These are phyloP conservation scores for Immersiporthe knoxdaviesiana DNA, from an alignment of 2,329 filamentous ascomycete species.

Conservation along the genomic window DNA sequence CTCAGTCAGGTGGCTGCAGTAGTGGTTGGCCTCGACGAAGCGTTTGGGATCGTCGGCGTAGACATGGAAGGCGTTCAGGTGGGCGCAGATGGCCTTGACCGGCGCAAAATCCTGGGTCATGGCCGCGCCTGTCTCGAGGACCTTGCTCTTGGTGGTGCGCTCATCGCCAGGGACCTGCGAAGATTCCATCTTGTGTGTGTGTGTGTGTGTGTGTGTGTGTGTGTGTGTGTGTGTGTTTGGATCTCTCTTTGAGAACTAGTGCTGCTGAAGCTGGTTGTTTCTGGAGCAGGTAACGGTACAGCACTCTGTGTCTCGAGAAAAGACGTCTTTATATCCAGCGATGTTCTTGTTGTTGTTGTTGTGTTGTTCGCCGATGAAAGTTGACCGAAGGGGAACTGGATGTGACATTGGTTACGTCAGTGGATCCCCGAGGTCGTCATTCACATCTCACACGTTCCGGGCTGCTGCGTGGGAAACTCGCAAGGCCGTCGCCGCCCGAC, in stretches of 20 bases:
- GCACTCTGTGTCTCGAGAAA: background rate
- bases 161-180: slow-evolving; percentile 46
- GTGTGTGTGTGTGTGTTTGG: background rate
- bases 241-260: background rate
- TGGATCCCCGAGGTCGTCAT: background rate
- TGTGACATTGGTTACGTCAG: background rate
- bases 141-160: slow-evolving; percentile 57
- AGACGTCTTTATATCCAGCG: background rate
- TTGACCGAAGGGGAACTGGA: background rate
- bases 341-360: background rate
- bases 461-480: background rate
- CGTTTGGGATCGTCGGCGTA: slow-evolving; percentile 74
- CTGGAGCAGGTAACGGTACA: background rate
- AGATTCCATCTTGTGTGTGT: slow-evolving; percentile 8
- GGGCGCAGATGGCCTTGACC: slow-evolving; percentile 75
- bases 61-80: slow-evolving; percentile 84
- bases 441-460: background rate
- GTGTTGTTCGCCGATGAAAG: background rate
- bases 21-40: slow-evolving; percentile 79
- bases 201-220: too few species aligned
- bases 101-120: slow-evolving; percentile 71
- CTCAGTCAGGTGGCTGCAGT: slow-evolving; percentile 76
- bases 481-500: background rate
- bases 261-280: background rate
- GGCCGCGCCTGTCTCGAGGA: slow-evolving; percentile 64